phyloP scores from a whole-genome alignment of 306 rosid genomes.

The Glycine tomentella region DNA sequence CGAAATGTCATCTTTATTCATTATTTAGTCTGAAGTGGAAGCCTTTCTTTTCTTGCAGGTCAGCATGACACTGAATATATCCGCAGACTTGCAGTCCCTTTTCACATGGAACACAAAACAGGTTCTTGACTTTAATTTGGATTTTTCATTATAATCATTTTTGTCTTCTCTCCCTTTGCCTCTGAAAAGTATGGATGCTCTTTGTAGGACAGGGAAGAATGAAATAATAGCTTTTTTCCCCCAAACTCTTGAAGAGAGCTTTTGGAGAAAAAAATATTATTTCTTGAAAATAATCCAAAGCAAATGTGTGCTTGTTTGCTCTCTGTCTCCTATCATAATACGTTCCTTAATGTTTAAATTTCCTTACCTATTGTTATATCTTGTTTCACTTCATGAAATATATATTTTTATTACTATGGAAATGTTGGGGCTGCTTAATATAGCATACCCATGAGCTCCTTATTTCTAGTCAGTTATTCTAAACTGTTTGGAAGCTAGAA shows the following conservation, averaged over 20 bases:
- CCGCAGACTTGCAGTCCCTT: conserved; percentile 91
- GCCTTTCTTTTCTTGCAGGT: conserved; percentile 64
- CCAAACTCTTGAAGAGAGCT: background rate
- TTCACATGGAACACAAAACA: conserved; percentile 99
- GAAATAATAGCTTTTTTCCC: background rate
- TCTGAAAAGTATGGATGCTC: conserved; percentile 30
- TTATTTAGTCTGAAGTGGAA: conserved; percentile 35
- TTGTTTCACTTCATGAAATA: conserved; percentile 18
- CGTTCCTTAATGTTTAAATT: background rate
- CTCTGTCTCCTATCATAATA: conserved; percentile 15
- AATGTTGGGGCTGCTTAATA: conserved; percentile 1
- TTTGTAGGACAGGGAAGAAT: conserved; percentile 3
- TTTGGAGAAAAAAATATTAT: background rate
- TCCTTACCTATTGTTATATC: conserved; percentile 1
- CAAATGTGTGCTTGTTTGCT: background rate
- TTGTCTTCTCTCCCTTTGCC: background rate
- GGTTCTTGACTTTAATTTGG: conserved; percentile 59
- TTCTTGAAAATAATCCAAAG: background rate
- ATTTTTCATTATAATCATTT: background rate
- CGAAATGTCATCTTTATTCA: background rate
- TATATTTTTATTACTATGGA: background rate
- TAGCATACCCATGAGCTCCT: background rate
- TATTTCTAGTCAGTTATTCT: conserved; percentile 24
- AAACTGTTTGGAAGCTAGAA: conserved; percentile 15
- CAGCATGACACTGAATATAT: conserved; percentile 83